phyloP scores from a whole-genome alignment of 371 early-diverging fungal species.

The Chytridiales sp. region DNA sequence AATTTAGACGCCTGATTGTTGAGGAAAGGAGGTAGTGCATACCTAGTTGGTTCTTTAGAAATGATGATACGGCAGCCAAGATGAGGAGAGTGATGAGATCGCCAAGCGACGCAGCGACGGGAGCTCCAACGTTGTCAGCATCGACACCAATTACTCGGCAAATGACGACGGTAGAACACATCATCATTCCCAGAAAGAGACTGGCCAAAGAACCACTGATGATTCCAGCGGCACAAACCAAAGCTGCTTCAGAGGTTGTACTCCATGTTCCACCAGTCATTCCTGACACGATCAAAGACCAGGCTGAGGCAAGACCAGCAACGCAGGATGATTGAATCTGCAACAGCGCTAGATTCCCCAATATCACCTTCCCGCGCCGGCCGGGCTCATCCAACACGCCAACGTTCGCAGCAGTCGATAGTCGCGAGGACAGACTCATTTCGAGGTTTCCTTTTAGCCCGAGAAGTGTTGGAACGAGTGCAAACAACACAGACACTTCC shows the following conservation, averaged over 20 bases:
- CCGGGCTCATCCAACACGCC: constrained; percentile 24
- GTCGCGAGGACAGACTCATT: constrained; percentile 80
- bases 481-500: too few species aligned
- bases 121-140: constrained; percentile 67
- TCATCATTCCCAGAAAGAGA: constrained; percentile 68
- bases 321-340: constrained; percentile 30
- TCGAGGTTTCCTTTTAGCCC: constrained; percentile 88
- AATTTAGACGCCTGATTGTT: too few species aligned
- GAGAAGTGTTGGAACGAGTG: constrained; percentile 70
- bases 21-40: too few species aligned
- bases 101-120: constrained; percentile 69
- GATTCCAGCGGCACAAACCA: constrained; percentile 68
- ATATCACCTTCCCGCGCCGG: constrained; percentile 19
- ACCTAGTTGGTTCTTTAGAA: constrained; percentile 53
- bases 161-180: constrained; percentile 64
- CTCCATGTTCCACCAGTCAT: constrained; percentile 48
- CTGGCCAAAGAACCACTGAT: constrained; percentile 71
- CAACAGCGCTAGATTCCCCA: constrained; percentile 26
- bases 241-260: constrained; percentile 59
- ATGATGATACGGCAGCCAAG: constrained; percentile 32
- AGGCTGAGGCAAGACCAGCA: constrained; percentile 21
- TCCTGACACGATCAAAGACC: constrained; percentile 48
- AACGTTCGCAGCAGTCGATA: constrained; percentile 69
- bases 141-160: constrained; percentile 67
- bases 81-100: constrained; percentile 71